Base-by-base conservation (phyloP, 352 stramenopile species). In the Globisporangium echinulatum region DNA sequence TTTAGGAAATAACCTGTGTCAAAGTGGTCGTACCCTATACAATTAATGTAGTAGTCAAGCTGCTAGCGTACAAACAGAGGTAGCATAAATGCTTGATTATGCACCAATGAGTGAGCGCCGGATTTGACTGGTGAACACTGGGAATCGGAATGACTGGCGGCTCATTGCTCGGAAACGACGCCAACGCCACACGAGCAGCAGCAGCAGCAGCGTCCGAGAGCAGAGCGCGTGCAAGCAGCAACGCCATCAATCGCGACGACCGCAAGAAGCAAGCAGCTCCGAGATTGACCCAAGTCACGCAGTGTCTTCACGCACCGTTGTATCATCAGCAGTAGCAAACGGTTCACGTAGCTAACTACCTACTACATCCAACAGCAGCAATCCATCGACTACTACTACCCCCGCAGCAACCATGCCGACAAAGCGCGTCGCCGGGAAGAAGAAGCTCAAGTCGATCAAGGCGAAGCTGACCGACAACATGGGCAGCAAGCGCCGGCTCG, bases 401-500 rank as follows among this genome's bases (percentile, higher is more conserved):
- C 33, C 33, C 13, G 50, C 36, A 61, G 40, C 7, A 38, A 80
- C 48, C 64, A 94, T 94, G 85, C 74, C 79, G 65, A 92, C 85
- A 52, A 94, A 94, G 67, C 82, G 85, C 69, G 82, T 94, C 10
- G 91, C 92, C 57, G 85, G 85, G 4, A 92, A 92, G 82, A 94
- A 92, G 77, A 94, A 94, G 64, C 81, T 92, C 68, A 94, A 94
- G 81, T 90, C 79, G 59, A 91, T 94, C 77, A 92, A 92, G 73
- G 78, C 85, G 58, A 94, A 94, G 77, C 70, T 87, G 62, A 94
- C 85, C 42, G 79, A 92, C 77, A 66, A 62, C 19, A 91, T 92
- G 82, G 83, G 85, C 68, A 88, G 71, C 68, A 94, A 82, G 76
- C 82, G 85, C 50, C 80, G 82, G 25, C 66, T 87, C 58, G 79